Evolutionary conservation across 2,329 filamentous ascomycete genomes (phyloP).

Genomic region (Sclerotinia glacialis): DNA sequence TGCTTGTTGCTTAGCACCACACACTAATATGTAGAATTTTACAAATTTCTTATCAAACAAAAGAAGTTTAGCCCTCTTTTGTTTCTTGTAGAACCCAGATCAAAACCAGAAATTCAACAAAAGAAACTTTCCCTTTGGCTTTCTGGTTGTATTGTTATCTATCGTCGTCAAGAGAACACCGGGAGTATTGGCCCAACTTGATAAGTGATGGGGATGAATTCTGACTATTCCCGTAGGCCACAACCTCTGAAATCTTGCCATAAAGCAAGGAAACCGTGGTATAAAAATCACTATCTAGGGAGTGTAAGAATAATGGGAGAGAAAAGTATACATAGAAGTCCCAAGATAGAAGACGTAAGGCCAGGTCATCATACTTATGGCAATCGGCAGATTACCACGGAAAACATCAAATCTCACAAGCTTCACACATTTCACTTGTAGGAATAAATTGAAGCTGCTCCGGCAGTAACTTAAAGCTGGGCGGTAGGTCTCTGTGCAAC

Average conservation of each 20-base stretch:
- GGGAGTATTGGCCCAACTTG: neutral
- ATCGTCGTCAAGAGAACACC: too few relatives aligned
- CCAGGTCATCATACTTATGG: slow-evolving; percentile 6
- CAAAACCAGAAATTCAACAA: neutral
- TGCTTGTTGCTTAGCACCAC: too few relatives aligned
- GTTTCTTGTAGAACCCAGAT: too few relatives aligned
- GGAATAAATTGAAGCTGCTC: neutral
- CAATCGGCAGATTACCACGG: neutral
- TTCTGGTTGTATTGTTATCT: neutral
- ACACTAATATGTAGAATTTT: too few relatives aligned
- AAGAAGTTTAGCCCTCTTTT: too few relatives aligned
- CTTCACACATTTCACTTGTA: neutral
- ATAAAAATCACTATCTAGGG: neutral
- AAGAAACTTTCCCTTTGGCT: neutral
- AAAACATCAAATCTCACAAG: neutral
- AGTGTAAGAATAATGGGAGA: too few relatives aligned
- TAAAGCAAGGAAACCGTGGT: neutral
- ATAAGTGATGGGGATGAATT: neutral
- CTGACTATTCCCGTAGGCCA: neutral
- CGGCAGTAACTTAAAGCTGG: neutral
- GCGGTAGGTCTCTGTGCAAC: neutral
- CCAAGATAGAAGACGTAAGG: neutral
- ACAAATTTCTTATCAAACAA: too few relatives aligned
- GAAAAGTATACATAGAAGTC: neutral
- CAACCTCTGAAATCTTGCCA: neutral